Evolutionary conservation across 345 rosid species (phyloP).

Genomic region (Eucalyptus grandis): DNA sequence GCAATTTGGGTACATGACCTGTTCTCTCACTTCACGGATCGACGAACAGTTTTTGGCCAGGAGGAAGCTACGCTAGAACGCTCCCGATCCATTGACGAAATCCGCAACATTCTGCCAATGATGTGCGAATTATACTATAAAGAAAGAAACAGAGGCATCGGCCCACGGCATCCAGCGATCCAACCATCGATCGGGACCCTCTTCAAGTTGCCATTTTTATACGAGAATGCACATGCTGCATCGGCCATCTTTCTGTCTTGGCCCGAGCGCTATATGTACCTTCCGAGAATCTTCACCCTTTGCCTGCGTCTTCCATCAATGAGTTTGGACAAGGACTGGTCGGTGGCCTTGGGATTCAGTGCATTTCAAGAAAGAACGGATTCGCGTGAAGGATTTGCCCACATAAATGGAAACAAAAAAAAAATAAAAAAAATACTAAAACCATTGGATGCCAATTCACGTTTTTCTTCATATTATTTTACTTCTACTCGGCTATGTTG

Average conservation of each 20-base stretch:
- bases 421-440: too few species aligned
- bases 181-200: neutral
- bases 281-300: neutral
- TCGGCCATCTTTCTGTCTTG: neutral
- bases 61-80: neutral
- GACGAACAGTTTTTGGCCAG: neutral
- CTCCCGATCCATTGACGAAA: neutral
- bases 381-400: neutral
- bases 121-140: neutral
- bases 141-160: neutral
- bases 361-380: neutral
- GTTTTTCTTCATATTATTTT: neutral
- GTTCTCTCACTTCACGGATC: neutral
- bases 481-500: neutral
- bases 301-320: neutral
- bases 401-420: too few species aligned
- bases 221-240: neutral
- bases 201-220: neutral
- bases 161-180: neutral
- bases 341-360: neutral
- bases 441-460: neutral
- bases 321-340: neutral
- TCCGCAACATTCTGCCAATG: neutral
- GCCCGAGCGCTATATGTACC: neutral
- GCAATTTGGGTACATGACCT: neutral